Conservation (phyloP, 768 basidiomycete genomes). For the Thelephora ganbajun region DNA sequence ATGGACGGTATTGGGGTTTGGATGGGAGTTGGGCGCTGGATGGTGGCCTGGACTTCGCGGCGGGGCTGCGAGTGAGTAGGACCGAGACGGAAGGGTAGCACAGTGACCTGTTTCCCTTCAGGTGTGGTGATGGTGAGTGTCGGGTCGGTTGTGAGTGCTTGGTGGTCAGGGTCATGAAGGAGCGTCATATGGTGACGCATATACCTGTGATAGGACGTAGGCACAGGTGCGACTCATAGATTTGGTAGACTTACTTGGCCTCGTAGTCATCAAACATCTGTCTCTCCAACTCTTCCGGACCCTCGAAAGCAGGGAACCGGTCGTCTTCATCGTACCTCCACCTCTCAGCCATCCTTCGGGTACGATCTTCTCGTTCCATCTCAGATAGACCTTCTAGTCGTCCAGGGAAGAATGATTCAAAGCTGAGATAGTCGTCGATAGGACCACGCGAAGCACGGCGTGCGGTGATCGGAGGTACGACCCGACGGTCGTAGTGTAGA, state of each 20-base stretch:
- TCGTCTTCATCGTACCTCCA: slow-evolving; percentile 67
- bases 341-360: slow-evolving; percentile 33
- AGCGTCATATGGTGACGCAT: slow-evolving; percentile 42
- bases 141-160: slow-evolving; percentile 26
- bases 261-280: slow-evolving; percentile 61
- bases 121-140: slow-evolving; percentile 25
- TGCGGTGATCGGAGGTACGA: slow-evolving; percentile 13
- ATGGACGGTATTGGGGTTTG: slow-evolving; percentile 5
- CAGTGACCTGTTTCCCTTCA: slow-evolving; percentile 37
- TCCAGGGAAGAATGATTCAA: slow-evolving; percentile 11
- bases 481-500: slow-evolving; percentile 57
- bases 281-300: slow-evolving; percentile 55
- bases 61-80: slow-evolving; percentile 14
- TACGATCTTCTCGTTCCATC: slow-evolving; percentile 25
- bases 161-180: slow-evolving; percentile 36
- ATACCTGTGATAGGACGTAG: slow-evolving; percentile 23
- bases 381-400: slow-evolving; percentile 5
- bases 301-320: slow-evolving; percentile 36
- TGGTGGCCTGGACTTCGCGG: slow-evolving; percentile 12
- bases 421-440: slow-evolving; percentile 12
- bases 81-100: slow-evolving; percentile 33
- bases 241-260: slow-evolving; percentile 23
- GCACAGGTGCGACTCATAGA: neutral
- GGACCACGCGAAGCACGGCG: slow-evolving; percentile 6
- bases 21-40: slow-evolving; percentile 5